These are phyloP conservation scores for Globisporangium uncinulatum DNA, from an alignment of 352 stramenopile genomes.

Conservation along the genomic window DNA sequence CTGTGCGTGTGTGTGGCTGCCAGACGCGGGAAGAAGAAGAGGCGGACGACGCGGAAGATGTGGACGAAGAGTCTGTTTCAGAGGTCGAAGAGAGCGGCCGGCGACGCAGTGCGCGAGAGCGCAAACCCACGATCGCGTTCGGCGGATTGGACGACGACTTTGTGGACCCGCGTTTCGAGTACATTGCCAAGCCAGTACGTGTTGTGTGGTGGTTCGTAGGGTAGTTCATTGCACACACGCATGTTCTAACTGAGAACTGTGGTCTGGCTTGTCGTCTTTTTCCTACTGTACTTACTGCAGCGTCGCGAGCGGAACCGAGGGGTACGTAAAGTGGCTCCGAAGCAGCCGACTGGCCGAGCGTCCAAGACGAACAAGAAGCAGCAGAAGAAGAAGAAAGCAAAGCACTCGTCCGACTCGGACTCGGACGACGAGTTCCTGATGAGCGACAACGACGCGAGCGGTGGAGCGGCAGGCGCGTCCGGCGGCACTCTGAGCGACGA, in stretches of 20 bases:
- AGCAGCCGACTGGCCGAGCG: neutral
- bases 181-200: conserved; percentile 14
- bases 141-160: conserved; percentile 11
- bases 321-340: conserved; percentile 2
- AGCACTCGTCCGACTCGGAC: conserved; percentile 10
- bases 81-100: conserved; percentile 5
- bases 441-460: conserved; percentile 1
- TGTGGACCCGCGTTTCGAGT: conserved; percentile 11
- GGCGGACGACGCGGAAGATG: conserved; percentile 23
- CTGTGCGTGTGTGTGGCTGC: neutral
- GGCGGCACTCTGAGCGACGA: conserved; percentile 13
- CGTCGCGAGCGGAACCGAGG: conserved; percentile 5
- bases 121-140: conserved; percentile 11
- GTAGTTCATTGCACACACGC: no score
- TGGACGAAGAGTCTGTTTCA: conserved; percentile 1
- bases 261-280: neutral
- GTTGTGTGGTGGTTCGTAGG: neutral
- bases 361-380: neutral
- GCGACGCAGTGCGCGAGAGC: conserved; percentile 12
- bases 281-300: neutral
- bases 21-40: conserved; percentile 22
- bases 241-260: neutral
- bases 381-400: conserved; percentile 17
- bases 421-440: conserved; percentile 21
- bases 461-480: neutral